Conservation (phyloP, 768 basidiomycete genomes). For the Collybiopsis confluens region DNA sequence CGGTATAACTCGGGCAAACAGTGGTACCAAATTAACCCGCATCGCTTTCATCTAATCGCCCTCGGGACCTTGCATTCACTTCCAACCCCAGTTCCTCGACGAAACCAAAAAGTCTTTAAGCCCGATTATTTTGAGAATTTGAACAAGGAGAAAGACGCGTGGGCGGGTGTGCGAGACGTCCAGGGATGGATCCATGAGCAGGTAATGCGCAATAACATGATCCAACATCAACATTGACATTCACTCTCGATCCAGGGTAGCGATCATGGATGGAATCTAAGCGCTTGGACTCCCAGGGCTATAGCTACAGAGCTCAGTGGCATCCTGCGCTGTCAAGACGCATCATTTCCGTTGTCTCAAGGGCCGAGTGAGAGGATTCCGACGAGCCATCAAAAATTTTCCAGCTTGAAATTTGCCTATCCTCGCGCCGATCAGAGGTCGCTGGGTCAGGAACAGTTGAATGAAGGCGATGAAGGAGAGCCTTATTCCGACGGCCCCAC, state of each 20-base stretch:
- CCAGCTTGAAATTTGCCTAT: slow-evolving; percentile 42
- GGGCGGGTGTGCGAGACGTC: slow-evolving; percentile 53
- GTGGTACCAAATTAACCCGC: slow-evolving; percentile 71
- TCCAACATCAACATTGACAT: not conserved
- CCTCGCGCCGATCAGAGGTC: not conserved
- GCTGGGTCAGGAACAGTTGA: not conserved
- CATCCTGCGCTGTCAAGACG: slow-evolving; percentile 47
- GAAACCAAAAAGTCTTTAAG: slow-evolving; percentile 81
- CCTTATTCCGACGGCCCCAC: not conserved
- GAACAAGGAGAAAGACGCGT: slow-evolving; percentile 52
- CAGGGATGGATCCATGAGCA: slow-evolving; percentile 50
- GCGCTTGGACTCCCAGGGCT: slow-evolving; percentile 48
- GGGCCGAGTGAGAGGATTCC: slow-evolving; percentile 20
- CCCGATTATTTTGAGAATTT: slow-evolving; percentile 77
- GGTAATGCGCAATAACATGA: slow-evolving; percentile 9
- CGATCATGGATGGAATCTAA: slow-evolving; percentile 19
- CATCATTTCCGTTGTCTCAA: slow-evolving; percentile 7
- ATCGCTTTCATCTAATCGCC: slow-evolving; percentile 81
- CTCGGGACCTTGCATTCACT: slow-evolving; percentile 84
- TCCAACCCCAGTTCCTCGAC: slow-evolving; percentile 79
- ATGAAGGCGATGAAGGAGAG: slow-evolving; percentile 12
- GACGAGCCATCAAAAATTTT: slow-evolving; percentile 42
- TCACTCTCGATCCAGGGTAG: not conserved
- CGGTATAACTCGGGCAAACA: slow-evolving; percentile 17
- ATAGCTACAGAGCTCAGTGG: slow-evolving; percentile 57